Percentiles rank a stretch among this genome's conserved stretches.
phyloP scores from a whole-genome alignment of 441 rosid species.

The Pelargonium myrrhifolium region DNA sequence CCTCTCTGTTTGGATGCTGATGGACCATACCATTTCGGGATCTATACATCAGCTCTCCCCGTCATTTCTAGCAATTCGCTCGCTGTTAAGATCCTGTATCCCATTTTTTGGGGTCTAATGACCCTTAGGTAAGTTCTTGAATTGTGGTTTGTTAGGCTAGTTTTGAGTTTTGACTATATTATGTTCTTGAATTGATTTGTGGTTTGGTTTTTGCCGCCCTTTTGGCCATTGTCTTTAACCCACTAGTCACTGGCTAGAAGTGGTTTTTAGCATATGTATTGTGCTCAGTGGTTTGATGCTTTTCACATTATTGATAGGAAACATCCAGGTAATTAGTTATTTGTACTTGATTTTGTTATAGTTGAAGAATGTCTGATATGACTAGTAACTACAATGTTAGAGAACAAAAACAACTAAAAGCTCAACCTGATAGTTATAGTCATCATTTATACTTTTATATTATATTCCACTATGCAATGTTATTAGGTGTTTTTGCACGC shows the following conservation, averaged over 20 bases:
- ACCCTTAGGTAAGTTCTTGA: no score
- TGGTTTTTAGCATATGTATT: constrained; percentile 50
- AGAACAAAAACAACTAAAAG: no score
- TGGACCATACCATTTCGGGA: constrained; percentile 57
- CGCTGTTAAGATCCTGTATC: constrained; percentile 58
- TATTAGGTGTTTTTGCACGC: constrained; percentile 61
- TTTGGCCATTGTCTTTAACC: constrained; percentile 73
- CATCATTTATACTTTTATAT: no score
- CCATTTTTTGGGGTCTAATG: constrained; percentile 73
- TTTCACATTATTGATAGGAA: constrained; percentile 65
- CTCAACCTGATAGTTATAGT: no score
- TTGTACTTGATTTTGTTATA: no score
- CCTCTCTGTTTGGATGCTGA: constrained; percentile 42
- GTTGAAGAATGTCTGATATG: no score
- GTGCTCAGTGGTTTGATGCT: constrained; percentile 59
- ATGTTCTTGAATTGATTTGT: no score
- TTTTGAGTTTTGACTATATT: no score
- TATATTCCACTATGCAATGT: no score
- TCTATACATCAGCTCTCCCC: constrained; percentile 61
- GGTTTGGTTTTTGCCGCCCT: no score
- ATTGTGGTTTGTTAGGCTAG: no score
- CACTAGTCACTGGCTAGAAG: constrained; percentile 65
- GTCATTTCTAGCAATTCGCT: constrained; percentile 56
- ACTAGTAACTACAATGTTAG: no score
- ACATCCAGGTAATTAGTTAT: constrained; percentile 44